Evolutionary conservation across 805 yeast species (phyloP), one percentile per base, ranked within the genome.

Genomic region (Pichia manshurica): DNA sequence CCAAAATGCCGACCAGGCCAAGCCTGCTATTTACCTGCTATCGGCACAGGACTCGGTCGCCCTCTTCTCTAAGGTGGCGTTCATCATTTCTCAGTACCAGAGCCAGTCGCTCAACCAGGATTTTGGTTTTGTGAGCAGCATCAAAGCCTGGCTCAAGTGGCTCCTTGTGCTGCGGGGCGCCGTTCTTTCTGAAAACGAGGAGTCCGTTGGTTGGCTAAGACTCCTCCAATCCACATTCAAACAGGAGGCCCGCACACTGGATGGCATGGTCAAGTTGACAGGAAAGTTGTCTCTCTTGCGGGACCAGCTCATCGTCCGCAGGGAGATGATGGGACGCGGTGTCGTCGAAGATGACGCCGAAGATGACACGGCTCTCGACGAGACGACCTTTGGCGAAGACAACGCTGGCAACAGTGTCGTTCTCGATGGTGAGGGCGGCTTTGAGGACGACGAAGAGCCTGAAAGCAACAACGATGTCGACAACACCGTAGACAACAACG

Each of bases 271-370:
- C 22, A 81, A 93, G 1, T 73, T 91, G 28, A 95, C 90, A 63
- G 99, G 99, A 41, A 78, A 93, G 53, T 70, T 91, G 41, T 85
- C 83, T 58, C 73, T 91, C 63, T 72, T 91, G 38, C 77, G 77
- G 53, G 77, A 88, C 3, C 98, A 91, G 66, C 73, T 87, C 10
- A 74, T 77, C 48, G 68, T 91, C 54, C 80, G 97, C 59, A 64
- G 66, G 34, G 81, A 76, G 39, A 67, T 75, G 57, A 61, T 69
- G 42, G 60, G 65, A 45, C 67, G 63, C 17, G 63, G 63, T 13
- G 54, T 46, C 20, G 53, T 39, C 9, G 49, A 36, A n/a, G 42
- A 44, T 3, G 43, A 37, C 4, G 68, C 58, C 7, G 62, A 52
- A n/a, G 65, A 54, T 8, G 70, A 76, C 54, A 64, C 59, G 48